A percentile compares a stretch with the other conserved stretches of the same genome.
These are phyloP conservation scores for Peronospora tabacina DNA, from an alignment of 352 stramenopile genomes.

Conservation along the genomic window DNA sequence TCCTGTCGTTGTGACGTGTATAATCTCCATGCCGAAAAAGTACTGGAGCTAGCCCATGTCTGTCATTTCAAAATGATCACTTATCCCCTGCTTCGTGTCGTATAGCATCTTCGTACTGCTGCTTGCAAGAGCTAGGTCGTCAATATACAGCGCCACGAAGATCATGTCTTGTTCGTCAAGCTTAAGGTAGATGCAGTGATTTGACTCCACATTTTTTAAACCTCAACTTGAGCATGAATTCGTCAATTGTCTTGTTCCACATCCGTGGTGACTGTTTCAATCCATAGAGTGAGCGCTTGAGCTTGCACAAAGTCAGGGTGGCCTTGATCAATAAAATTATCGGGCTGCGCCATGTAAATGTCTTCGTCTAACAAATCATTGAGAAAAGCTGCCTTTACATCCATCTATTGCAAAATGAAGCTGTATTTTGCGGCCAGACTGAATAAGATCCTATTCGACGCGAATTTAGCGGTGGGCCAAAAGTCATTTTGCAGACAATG, in stretches of 20 bases:
- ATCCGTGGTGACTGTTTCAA: slow-evolving; percentile 2
- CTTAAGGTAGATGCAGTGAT: slow-evolving; percentile 8
- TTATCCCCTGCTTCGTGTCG: not conserved
- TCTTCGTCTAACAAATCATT: not conserved
- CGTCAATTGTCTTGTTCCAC: slow-evolving; percentile 1
- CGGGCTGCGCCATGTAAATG: not conserved
- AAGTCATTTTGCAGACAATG: slow-evolving; percentile 17
- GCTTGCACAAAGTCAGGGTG: not conserved
- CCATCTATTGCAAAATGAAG: not conserved
- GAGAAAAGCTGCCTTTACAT: not conserved
- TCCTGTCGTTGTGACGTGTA: not conserved
- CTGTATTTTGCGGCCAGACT: not conserved
- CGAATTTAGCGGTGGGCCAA: not conserved
- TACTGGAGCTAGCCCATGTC: not conserved
- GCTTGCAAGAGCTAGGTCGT: slow-evolving; percentile 9
- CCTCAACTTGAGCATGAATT: too few species aligned
- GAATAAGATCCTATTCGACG: not conserved
- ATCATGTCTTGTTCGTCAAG: slow-evolving; percentile 9
- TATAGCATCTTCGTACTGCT: slow-evolving; percentile 4
- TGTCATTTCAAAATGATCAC: not conserved
- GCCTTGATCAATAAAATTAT: not conserved
- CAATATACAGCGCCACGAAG: slow-evolving; percentile 10
- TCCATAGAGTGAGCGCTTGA: not conserved
- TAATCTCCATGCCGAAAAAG: not conserved
- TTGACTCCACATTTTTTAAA: slow-evolving; percentile 6